Evolutionary conservation across 192 early-diverging fungal genomes (phyloP).

Genomic region (Ambispora gerdemannii): DNA sequence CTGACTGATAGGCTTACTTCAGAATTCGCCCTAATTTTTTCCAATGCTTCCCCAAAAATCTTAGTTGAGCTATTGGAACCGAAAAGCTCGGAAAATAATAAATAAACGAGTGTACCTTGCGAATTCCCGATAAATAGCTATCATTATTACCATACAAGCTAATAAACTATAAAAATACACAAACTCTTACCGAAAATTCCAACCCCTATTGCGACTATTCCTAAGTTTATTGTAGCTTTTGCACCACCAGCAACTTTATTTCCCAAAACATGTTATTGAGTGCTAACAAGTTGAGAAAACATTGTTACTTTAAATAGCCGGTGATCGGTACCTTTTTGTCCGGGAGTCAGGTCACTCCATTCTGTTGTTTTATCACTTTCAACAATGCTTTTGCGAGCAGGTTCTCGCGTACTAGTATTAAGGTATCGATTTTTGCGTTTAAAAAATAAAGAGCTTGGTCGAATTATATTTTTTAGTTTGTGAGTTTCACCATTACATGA

Average conservation of each 20-base stretch:
- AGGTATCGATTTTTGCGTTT: background rate
- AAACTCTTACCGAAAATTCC: slow-evolving; percentile 44
- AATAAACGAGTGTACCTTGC: slow-evolving; percentile 42
- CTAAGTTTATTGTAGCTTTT: slow-evolving; percentile 47
- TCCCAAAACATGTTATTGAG: background rate
- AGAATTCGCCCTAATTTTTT: slow-evolving; percentile 43
- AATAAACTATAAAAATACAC: slow-evolving; percentile 11
- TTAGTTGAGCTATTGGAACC: slow-evolving; percentile 48
- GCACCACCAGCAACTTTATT: slow-evolving; percentile 48
- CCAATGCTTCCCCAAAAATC: slow-evolving; percentile 52
- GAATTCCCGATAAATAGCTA: background rate
- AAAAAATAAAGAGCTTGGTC: background rate
- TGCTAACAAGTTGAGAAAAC: background rate
- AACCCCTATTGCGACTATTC: slow-evolving; percentile 43
- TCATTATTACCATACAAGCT: background rate
- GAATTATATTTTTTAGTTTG: too few species aligned
- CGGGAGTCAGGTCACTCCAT: background rate
- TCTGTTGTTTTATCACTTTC: background rate
- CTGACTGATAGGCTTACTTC: slow-evolving; percentile 23
- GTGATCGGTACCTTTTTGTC: background rate
- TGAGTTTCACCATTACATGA: too few species aligned
- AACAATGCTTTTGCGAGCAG: background rate
- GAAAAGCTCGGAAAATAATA: slow-evolving; percentile 46
- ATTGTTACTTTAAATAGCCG: background rate
- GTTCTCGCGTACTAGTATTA: background rate